These are phyloP conservation scores for Starmerella kuoi DNA, from an alignment of 805 yeast genomes.

Conservation along the genomic window DNA sequence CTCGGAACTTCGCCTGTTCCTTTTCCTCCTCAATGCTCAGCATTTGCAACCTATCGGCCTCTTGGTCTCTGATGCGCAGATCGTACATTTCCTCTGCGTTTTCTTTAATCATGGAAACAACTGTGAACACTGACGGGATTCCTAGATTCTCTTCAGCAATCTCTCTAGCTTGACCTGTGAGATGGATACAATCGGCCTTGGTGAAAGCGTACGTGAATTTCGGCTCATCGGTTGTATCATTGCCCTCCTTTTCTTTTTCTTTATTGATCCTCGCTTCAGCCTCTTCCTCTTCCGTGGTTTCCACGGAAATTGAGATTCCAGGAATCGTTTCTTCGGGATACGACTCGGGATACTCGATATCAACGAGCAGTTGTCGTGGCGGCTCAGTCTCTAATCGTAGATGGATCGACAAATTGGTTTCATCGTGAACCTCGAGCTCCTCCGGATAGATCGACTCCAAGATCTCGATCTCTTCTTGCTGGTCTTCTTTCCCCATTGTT, in stretches of 20 bases:
- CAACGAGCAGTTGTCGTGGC: conserved; percentile 43
- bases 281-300: conserved; percentile 34
- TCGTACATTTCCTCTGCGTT: conserved; percentile 59
- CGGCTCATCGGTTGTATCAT: conserved; percentile 34
- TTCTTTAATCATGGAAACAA: conserved; percentile 68
- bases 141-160: conserved; percentile 68
- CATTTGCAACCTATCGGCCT: conserved; percentile 46
- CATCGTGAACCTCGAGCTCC: conserved; percentile 45
- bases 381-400: conserved; percentile 59
- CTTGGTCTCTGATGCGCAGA: conserved; percentile 42
- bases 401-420: conserved; percentile 43
- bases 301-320: conserved; percentile 11
- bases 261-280: conserved; percentile 30
- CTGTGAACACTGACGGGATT: conserved; percentile 79
- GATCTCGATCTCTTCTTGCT: conserved; percentile 78
- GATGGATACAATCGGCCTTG: conserved; percentile 26
- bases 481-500: conserved; percentile 53
- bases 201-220: conserved; percentile 37
- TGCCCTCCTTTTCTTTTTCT: conserved; percentile 35
- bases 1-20: conserved; percentile 81
- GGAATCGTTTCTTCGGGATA: conserved; percentile 68
- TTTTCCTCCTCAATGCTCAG: conserved; percentile 56
- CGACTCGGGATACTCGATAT: conserved; percentile 58
- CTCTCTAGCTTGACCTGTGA: conserved; percentile 23
- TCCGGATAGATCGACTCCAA: conserved; percentile 88